Evolutionary conservation across 768 basidiomycete species (phyloP).

Genomic region (Fomitopsis serialis): DNA sequence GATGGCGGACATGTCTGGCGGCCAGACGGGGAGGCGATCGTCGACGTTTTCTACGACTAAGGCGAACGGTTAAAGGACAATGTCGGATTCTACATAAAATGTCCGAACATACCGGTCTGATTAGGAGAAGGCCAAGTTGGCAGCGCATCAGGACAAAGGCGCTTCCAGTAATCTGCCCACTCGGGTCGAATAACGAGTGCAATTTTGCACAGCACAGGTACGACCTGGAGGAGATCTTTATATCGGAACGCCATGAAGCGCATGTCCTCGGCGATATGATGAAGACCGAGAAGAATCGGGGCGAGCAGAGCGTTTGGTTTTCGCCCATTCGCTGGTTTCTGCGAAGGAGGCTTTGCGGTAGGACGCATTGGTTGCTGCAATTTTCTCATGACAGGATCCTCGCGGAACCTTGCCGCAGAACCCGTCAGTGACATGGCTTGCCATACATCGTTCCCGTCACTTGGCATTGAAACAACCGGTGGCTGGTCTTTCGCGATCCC

Average conservation of each 20-base stretch:
- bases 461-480: neutral
- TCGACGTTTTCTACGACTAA: conserved; percentile 41
- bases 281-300: conserved; percentile 66
- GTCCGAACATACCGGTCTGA: conserved; percentile 32
- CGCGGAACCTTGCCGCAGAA: conserved; percentile 43
- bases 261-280: conserved; percentile 71
- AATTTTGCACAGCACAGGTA: conserved; percentile 57
- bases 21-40: conserved; percentile 70
- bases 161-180: conserved; percentile 93
- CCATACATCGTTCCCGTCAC: conserved; percentile 36
- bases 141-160: conserved; percentile 61
- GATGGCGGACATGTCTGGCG: conserved; percentile 70
- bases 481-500: conserved; percentile 21
- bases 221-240: conserved; percentile 49
- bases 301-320: conserved; percentile 44
- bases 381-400: conserved; percentile 52
- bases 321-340: neutral
- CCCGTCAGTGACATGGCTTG: conserved; percentile 36
- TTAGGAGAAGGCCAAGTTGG: conserved; percentile 53
- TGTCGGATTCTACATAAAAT: neutral
- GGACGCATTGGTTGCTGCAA: conserved; percentile 32
- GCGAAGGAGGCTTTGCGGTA: neutral
- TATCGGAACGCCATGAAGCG: conserved; percentile 54
- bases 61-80: neutral
- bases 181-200: conserved; percentile 66